phyloP scores from a whole-genome alignment of 805 yeast genomes.

The Saccharomyces cerevisiae region DNA sequence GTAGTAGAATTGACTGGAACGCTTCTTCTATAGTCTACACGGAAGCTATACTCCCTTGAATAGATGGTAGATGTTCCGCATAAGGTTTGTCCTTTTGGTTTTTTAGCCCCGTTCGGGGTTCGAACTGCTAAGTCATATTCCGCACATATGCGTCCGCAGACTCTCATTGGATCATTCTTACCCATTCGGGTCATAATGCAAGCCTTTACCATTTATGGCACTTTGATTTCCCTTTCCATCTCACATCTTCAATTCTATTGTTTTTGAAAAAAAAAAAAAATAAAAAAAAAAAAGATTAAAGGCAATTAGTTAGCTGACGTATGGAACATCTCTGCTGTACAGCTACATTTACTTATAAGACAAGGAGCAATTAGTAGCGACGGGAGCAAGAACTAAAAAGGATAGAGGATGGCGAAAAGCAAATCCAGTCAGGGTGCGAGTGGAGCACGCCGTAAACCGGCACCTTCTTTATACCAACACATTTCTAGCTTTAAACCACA shows the following conservation, averaged over 20 bases:
- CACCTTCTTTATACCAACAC: conserved; percentile 20
- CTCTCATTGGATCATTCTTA: neutral
- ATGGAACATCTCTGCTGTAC: neutral
- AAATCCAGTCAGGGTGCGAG: neutral
- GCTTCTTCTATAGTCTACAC: neutral
- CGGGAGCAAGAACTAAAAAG: neutral
- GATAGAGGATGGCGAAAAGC: neutral
- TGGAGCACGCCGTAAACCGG: conserved; percentile 1
- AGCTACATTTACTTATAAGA: neutral
- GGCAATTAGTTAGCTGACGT: neutral
- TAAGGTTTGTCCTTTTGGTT: neutral
- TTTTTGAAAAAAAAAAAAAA: neutral
- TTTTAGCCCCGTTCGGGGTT: neutral
- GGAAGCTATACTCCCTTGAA: neutral
- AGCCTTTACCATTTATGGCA: neutral
- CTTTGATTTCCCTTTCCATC: neutral
- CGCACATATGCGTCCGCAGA: neutral
- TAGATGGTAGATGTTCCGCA: neutral
- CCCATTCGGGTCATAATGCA: neutral
- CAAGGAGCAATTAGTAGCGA: neutral
- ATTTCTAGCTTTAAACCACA: conserved; percentile 33
- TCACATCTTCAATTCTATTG: neutral
- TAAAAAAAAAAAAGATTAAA: conserved; percentile 2
- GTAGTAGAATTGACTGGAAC: neutral
- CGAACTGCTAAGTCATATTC: neutral